These are phyloP conservation scores for Corylus americana DNA, from an alignment of 306 rosid species.

Conservation along the genomic window DNA sequence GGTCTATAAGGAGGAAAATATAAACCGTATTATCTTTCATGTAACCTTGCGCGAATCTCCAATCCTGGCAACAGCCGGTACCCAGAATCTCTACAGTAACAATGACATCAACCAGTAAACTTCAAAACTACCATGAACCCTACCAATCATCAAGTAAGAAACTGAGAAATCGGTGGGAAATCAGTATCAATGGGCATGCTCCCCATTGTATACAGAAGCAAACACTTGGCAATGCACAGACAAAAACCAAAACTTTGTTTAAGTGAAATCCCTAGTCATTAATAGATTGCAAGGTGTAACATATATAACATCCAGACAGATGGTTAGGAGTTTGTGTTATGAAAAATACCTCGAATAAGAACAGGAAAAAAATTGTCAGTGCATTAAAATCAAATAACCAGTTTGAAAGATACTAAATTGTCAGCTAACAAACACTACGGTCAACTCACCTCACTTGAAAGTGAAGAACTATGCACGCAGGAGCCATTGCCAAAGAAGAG, in stretches of 20 bases:
- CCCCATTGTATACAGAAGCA: not conserved
- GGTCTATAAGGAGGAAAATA: not conserved
- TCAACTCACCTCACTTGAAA: slow-evolving; percentile 53
- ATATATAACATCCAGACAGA: not conserved
- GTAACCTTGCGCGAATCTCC: not conserved
- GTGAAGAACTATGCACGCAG: slow-evolving; percentile 39
- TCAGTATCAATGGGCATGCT: not conserved
- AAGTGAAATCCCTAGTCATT: not conserved
- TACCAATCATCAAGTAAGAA: not conserved
- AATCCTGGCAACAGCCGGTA: not conserved
- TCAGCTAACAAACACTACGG: not conserved
- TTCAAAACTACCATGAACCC: not conserved
- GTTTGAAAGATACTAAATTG: not conserved
- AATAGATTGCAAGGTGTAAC: not conserved
- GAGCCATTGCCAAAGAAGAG: slow-evolving; percentile 29
- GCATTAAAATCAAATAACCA: not conserved
- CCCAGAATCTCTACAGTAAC: not conserved
- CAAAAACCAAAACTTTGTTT: not conserved
- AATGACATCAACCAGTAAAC: not conserved
- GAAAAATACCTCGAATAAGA: not conserved
- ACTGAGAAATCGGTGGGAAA: not conserved
- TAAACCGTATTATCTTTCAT: not conserved
- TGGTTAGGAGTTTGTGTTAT: not conserved
- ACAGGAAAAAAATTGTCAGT: not conserved
- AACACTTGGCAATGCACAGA: not conserved